A percentile compares a stretch with the other conserved stretches of the same genome.
These are phyloP conservation scores for Fusarium pseudocircinatum DNA, from an alignment of 2,329 filamentous ascomycete genomes.

Conservation along the genomic window DNA sequence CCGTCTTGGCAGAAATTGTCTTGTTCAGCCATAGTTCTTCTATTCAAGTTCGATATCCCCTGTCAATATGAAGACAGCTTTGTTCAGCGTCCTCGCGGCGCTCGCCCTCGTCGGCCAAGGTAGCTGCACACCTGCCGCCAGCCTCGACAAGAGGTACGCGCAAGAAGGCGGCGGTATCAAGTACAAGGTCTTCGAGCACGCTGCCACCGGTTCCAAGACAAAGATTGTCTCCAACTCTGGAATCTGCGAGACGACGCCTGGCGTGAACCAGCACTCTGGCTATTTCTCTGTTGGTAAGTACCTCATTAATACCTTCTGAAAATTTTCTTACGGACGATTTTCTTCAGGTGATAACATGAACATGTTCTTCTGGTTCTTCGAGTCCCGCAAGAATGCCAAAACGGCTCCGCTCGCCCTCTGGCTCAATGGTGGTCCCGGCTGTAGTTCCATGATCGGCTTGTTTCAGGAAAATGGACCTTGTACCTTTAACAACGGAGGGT, in stretches of 20 bases:
- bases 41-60: accelerated
- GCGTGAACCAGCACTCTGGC: slow-evolving; percentile 71
- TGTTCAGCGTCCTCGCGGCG: neutral
- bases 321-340: slow-evolving; percentile 37
- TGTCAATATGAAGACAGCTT: neutral
- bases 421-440: slow-evolving; percentile 52
- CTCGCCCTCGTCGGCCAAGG: neutral
- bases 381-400: slow-evolving; percentile 52
- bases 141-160: neutral
- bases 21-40: neutral
- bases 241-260: slow-evolving; percentile 65
- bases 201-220: slow-evolving; percentile 19
- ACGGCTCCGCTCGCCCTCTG: slow-evolving; percentile 64
- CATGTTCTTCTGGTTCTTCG: slow-evolving; percentile 60
- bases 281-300: slow-evolving; percentile 67
- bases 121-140: neutral
- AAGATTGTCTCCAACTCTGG: slow-evolving; percentile 47
- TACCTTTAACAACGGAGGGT: slow-evolving; percentile 61
- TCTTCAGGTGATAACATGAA: slow-evolving; percentile 32
- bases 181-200: slow-evolving; percentile 28
- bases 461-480: slow-evolving; percentile 82
- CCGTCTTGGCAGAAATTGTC: neutral
- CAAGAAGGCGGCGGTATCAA: neutral
- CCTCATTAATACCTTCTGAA: neutral
- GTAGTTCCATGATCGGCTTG: slow-evolving; percentile 51